Conservation (phyloP, 495 filamentous ascomycete species). For the Penicillium roqueforti region DNA sequence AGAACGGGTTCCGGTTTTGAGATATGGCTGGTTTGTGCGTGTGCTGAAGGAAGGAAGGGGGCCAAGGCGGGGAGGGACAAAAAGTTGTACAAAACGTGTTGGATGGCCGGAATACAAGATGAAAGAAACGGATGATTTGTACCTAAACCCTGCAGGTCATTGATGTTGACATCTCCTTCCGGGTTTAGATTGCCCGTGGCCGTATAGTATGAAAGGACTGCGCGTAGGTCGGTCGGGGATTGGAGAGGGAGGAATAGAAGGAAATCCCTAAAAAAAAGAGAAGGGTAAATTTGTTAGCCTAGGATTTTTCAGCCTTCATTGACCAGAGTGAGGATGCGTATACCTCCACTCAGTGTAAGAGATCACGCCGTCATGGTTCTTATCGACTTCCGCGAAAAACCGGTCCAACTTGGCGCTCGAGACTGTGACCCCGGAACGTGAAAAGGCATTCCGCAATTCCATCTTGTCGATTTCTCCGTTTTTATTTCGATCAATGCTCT, state of each 20-base stretch:
- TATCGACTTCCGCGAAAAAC: constrained; percentile 87
- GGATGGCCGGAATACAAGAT: constrained; percentile 34
- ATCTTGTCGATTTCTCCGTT: constrained; percentile 86
- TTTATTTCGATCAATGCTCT: constrained; percentile 77
- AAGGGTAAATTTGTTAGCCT: constrained; percentile 8
- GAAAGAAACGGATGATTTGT: constrained; percentile 71
- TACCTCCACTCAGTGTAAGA: constrained; percentile 97
- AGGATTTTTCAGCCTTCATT: neutral
- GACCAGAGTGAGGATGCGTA: constrained; percentile 22
- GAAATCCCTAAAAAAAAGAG: constrained; percentile 65
- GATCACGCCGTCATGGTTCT: constrained; percentile 83
- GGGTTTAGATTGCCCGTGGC: constrained; percentile 84
- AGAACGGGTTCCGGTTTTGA: constrained; percentile 25
- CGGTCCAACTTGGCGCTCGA: constrained; percentile 70
- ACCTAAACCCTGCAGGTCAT: constrained; percentile 93
- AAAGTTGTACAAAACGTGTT: constrained; percentile 40
- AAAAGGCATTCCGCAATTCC: constrained; percentile 76
- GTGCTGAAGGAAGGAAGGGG: constrained; percentile 37
- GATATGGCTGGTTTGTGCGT: constrained; percentile 32
- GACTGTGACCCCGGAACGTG: constrained; percentile 71
- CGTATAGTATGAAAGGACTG: constrained; percentile 87
- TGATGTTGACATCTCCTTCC: constrained; percentile 92
- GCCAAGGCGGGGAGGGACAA: constrained; percentile 37
- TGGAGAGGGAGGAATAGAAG: constrained; percentile 85
- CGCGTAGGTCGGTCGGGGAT: constrained; percentile 63